Evolutionary conservation across 352 stramenopile species (phyloP).

Genomic region (Phytophthora cactorum): DNA sequence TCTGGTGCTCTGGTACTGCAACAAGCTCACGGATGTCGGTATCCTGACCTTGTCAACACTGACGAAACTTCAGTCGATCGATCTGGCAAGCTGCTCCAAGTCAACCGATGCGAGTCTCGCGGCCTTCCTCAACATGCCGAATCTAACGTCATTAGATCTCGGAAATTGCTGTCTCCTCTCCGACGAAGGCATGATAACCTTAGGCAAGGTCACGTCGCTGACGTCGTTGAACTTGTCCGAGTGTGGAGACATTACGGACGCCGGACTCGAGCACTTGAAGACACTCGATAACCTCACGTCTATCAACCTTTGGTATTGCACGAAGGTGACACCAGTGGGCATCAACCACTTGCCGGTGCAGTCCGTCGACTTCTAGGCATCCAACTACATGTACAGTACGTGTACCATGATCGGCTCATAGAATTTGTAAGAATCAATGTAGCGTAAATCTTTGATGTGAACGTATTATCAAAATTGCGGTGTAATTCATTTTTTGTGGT

Average conservation of each 20-base stretch:
- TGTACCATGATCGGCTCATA: neutral
- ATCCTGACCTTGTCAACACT: slow-evolving; percentile 49
- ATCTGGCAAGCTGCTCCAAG: slow-evolving; percentile 78
- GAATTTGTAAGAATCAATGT: neutral
- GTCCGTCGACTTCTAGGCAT: slow-evolving; percentile 47
- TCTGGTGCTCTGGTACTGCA: slow-evolving; percentile 86
- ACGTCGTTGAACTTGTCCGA: slow-evolving; percentile 78
- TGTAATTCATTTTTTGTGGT: slow-evolving; percentile 21
- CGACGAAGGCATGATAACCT: slow-evolving; percentile 56
- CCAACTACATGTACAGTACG: neutral
- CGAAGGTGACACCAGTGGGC: slow-evolving; percentile 63
- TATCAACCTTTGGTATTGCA: slow-evolving; percentile 87
- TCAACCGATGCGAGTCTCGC: slow-evolving; percentile 61
- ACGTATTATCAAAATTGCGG: slow-evolving; percentile 19
- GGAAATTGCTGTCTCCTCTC: slow-evolving; percentile 83
- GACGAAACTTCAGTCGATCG: slow-evolving; percentile 64
- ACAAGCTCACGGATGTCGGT: slow-evolving; percentile 78
- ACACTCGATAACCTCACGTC: slow-evolving; percentile 55
- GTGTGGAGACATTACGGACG: slow-evolving; percentile 73
- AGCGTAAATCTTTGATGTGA: neutral
- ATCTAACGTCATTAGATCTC: slow-evolving; percentile 74
- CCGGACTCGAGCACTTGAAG: slow-evolving; percentile 53
- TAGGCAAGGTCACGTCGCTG: slow-evolving; percentile 57
- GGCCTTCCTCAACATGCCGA: slow-evolving; percentile 57
- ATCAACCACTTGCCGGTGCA: slow-evolving; percentile 61